These are phyloP conservation scores for Aspergillus aculeatinus DNA, from an alignment of 2,329 filamentous ascomycete species.

Conservation along the genomic window DNA sequence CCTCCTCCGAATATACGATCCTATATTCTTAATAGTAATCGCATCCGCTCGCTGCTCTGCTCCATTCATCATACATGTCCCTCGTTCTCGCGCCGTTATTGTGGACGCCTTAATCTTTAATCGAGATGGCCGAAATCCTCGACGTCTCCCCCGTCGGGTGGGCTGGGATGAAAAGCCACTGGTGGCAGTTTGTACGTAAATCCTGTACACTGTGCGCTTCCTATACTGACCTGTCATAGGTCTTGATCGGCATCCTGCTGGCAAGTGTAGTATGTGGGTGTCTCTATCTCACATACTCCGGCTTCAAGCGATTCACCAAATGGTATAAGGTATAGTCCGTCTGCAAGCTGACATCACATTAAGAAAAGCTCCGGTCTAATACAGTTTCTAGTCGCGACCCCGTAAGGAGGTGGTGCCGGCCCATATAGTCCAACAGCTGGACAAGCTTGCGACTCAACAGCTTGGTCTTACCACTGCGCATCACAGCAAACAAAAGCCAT, in stretches of 20 bases:
- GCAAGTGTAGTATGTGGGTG: slow-evolving; percentile 29
- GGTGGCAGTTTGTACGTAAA: slow-evolving; percentile 46
- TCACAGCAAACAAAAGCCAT: slow-evolving; percentile 25
- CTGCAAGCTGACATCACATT: neutral
- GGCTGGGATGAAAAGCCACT: slow-evolving; percentile 37
- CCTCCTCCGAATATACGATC: neutral
- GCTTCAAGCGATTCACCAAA: slow-evolving; percentile 20
- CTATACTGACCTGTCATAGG: slow-evolving; percentile 26
- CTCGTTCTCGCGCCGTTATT: slow-evolving; percentile 10
- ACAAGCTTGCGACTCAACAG: slow-evolving; percentile 21
- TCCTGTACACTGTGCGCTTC: neutral
- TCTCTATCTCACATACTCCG: slow-evolving; percentile 31
- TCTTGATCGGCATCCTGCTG: slow-evolving; percentile 37
- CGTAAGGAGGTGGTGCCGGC: slow-evolving; percentile 25
- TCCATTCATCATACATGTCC: slow-evolving; percentile 8
- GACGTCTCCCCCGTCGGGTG: slow-evolving; percentile 34
- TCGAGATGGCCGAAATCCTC: slow-evolving; percentile 31
- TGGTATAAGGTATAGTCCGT: slow-evolving; percentile 29
- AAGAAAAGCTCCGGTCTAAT: neutral
- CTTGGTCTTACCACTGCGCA: slow-evolving; percentile 22
- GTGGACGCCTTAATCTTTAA: slow-evolving; percentile 19
- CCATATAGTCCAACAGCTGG: slow-evolving; percentile 24
- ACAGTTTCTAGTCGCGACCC: slow-evolving; percentile 23
- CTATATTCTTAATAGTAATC: slow-evolving; percentile 1
- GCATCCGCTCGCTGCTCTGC: slow-evolving; percentile 2